Percentiles rank a stretch among this genome's conserved stretches.
Conservation (phyloP, 805 yeast species). For the Lipomyces starkeyi region DNA sequence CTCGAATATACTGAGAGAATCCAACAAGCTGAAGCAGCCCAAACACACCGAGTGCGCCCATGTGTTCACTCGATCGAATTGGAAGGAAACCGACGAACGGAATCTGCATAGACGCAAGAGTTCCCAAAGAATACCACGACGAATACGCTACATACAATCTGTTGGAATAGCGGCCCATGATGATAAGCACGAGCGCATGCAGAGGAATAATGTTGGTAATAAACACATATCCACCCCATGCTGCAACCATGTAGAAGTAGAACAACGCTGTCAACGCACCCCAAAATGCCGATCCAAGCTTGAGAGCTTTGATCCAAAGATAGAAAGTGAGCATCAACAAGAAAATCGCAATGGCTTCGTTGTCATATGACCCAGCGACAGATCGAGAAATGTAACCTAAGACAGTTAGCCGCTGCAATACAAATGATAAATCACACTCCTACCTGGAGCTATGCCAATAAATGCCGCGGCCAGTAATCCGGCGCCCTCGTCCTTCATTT, state of each 20-base stretch:
- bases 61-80: conserved; percentile 95
- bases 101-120: conserved; percentile 98
- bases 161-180: conserved; percentile 92
- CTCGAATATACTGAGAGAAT: conserved; percentile 78
- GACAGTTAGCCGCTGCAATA: neutral
- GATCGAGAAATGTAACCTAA: conserved; percentile 84
- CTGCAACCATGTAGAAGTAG: conserved; percentile 98
- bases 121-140: conserved; percentile 97
- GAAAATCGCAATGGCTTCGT: conserved; percentile 98
- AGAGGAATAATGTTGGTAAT: conserved; percentile 96
- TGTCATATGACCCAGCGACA: conserved; percentile 98
- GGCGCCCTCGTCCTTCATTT: conserved; percentile 87
- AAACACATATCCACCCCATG: conserved; percentile 99
- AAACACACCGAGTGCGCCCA: conserved; percentile 97
- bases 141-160: conserved; percentile 87
- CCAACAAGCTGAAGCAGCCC: conserved; percentile 92
- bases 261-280: conserved; percentile 83
- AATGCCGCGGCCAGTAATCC: conserved; percentile 92
- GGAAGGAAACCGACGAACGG: conserved; percentile 99
- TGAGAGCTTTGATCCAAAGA: conserved; percentile 93
- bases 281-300: conserved; percentile 85
- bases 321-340: conserved; percentile 93
- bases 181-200: conserved; percentile 85
- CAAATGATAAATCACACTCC: neutral
- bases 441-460: conserved; percentile 96